Percentiles rank a stretch among this genome's conserved stretches.
These are phyloP conservation scores for Apophysomyces sp. DNA, from an alignment of 371 early-diverging fungal genomes.

Conservation along the genomic window DNA sequence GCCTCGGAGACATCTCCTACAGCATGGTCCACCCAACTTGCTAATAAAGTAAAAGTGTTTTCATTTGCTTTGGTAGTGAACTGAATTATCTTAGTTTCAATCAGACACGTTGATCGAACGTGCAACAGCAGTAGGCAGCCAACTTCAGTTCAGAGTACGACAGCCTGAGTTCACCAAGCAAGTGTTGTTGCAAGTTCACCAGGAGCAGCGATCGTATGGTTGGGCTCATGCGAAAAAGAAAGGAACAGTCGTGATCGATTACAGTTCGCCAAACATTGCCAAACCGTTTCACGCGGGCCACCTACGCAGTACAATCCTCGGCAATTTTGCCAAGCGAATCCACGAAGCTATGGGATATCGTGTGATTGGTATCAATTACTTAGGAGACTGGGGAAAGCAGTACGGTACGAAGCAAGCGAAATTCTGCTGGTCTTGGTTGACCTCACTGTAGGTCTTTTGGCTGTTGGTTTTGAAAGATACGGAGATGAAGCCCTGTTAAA, in stretches of 20 bases:
- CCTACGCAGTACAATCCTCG: constrained; percentile 97
- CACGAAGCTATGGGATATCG: constrained; percentile 88
- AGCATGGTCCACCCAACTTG: constrained; percentile 53
- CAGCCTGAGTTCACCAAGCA: constrained; percentile 46
- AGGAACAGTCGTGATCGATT: constrained; percentile 85
- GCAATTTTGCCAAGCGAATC: constrained; percentile 91
- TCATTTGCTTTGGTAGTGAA: not conserved
- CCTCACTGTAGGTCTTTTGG: constrained; percentile 68
- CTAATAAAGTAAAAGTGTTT: constrained; percentile 38
- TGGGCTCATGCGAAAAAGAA: constrained; percentile 14
- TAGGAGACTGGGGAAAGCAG: constrained; percentile 99
- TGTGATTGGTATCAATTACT: constrained; percentile 92
- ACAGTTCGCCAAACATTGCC: constrained; percentile 98
- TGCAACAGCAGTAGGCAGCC: constrained; percentile 62
- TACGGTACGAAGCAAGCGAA: constrained; percentile 62
- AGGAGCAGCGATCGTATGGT: constrained; percentile 32
- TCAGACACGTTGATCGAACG: constrained; percentile 39
- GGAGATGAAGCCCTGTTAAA: constrained; percentile 78
- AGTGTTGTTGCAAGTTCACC: constrained; percentile 51
- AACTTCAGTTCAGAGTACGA: constrained; percentile 71
- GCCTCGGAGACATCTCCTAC: constrained; percentile 27
- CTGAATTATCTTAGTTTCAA: constrained; percentile 16
- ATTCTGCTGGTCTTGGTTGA: not conserved
- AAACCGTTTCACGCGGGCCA: constrained; percentile 99
- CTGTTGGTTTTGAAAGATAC: constrained; percentile 88